Base-by-base conservation (phyloP, 2,329 filamentous ascomycete genomes). In the Paracorniculantispora psalliotae region DNA sequence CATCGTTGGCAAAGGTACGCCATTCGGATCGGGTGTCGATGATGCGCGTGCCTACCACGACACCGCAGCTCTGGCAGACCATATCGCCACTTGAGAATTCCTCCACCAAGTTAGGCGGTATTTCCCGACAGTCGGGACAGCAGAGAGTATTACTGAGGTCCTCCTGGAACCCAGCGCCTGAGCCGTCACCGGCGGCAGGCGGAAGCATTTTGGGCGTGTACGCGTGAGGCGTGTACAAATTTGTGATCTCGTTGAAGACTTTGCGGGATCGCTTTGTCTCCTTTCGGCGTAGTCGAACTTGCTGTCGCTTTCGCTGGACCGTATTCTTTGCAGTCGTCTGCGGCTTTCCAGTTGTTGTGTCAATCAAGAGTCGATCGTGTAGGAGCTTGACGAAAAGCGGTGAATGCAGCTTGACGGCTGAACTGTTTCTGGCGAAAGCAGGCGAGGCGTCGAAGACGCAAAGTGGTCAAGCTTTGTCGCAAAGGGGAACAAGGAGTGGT, bases 1-100 rank as follows among this genome's bases (percentile, higher is more conserved):
- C 96, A 70, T 99, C 94, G 72, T 97, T 97, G 71, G 92, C 92
- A 77, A 99, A 99, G 1, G 94, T 99, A 71, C 94, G 91, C 94
- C 94, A 99, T 77, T 99, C 94, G 50, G 92, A 96, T 63, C 96
- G 89, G 62, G 91, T 96, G 71, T 99, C 96, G 69, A 99, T 92
- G 71, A 94, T 92, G 65, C 91, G 89, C 69, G 93, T 90, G 61
- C 90, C 89, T 30, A 99, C 83, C 6, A 99, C 94, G 35, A 97
- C 81, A 39, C 94, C 94, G 69, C 94, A 99, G 62, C 89, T 91
- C 60, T 84, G 89, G 72, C 94, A 99, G 58, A 99, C 91, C 72
- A 96, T 90, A 73, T 99, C 94, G 64, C 91, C 91, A 37, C 87
- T 90, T 6, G 92, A 92, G 71, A 93, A 94, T 72, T 97, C 94